Evolutionary conservation across 2,329 filamentous ascomycete genomes (phyloP), one percentile per base, ranked within the genome.

Genomic region (Elsinoe necatrix): DNA sequence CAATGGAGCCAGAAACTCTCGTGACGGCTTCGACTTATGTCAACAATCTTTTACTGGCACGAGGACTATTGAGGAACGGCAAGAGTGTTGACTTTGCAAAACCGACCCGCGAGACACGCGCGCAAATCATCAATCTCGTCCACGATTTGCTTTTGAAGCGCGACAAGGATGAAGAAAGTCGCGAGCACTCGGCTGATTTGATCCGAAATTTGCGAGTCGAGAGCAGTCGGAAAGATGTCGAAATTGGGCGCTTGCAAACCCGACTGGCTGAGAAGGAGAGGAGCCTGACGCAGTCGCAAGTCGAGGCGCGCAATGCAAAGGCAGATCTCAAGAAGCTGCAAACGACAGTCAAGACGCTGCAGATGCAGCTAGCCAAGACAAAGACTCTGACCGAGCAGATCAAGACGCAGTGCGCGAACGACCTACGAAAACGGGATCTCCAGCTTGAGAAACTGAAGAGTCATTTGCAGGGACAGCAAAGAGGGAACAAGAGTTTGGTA

Each of bases 91-190:
- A 96, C 70, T 98, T 98, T 69, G 79, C 77, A 58, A 81, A 84
- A 61, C 81, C 80, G 16, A 77, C 81, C 35, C 79, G 80, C 66
- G 81, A 80, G 52, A 87, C 87, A 16, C 92, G 93, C 84, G 86
- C 87, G 18, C 82, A 84, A 62, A 85, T 97, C 64, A 95, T 98
- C 73, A 87, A 92, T 67, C 80, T 98, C 21, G 83, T 98, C 50
- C 95, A 98, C 71, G 93, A 98, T 68, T 73, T 98, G 63, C 89
- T 98, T 58, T 71, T 96, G 59, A 82, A 91, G 63, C 83, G 91
- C 76, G 93, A 98, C 87, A 87, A 89, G 68, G 92, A 96, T 71
- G 87, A 90, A 61, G 87, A 93, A 61, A 86, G 95, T 69, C 85
- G 89, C 65, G 92, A 96, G 71, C 85, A 83, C 29, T 78, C 95